Evolutionary conservation across 306 rosid species (phyloP).

Genomic region (Astragalus membranaceus): DNA sequence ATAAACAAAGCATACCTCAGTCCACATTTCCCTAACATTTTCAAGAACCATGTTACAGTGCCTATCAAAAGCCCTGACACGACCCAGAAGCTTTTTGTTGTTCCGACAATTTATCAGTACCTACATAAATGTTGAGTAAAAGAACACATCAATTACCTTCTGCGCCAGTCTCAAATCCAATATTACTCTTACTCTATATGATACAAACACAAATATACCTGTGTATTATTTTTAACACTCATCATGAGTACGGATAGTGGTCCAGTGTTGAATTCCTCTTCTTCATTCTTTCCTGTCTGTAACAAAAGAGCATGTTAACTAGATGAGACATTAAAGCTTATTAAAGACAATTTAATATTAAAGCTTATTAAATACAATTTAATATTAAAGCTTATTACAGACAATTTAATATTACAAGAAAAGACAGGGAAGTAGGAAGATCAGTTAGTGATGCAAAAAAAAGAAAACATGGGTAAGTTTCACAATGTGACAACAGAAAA

Average conservation of each 20-base stretch:
- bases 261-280: conserved; percentile 89
- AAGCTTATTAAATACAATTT: too few relatives aligned
- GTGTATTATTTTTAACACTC: conserved; percentile 91
- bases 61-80: conserved; percentile 88
- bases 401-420: neutral
- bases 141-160: neutral
- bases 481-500: too few relatives aligned
- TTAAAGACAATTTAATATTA: neutral
- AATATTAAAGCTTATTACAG: neutral
- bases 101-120: conserved; percentile 88
- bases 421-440: neutral
- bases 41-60: conserved; percentile 98
- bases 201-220: conserved; percentile 35
- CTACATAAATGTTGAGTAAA: conserved; percentile 17
- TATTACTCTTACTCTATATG: too few relatives aligned
- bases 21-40: conserved; percentile 98
- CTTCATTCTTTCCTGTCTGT: conserved; percentile 61
- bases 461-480: neutral
- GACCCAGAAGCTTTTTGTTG: conserved; percentile 83
- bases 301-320: neutral
- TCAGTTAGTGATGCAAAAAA: neutral
- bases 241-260: conserved; percentile 88
- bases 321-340: neutral
- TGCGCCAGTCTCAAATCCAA: neutral
- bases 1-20: conserved; percentile 53